Conservation (phyloP, 768 basidiomycete genomes). For the Calvatia gigantea region DNA sequence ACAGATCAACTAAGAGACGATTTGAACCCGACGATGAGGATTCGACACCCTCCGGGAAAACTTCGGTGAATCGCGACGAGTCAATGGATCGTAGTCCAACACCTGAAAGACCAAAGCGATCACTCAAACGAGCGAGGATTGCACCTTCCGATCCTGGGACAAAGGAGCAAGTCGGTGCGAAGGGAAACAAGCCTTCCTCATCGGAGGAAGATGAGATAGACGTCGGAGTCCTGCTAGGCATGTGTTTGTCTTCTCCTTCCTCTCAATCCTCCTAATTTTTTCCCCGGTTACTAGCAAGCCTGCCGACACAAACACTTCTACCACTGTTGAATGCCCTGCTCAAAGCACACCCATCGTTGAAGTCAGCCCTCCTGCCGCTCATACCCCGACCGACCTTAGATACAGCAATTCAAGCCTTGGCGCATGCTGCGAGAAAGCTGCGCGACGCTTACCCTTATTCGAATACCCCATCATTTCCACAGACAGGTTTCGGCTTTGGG, state of each 20-base stretch:
- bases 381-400: slow-evolving; percentile 86
- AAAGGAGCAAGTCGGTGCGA: slow-evolving; percentile 40
- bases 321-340: slow-evolving; percentile 71
- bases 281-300: slow-evolving; percentile 43
- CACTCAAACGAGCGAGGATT: slow-evolving; percentile 64
- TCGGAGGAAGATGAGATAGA: slow-evolving; percentile 63
- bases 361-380: slow-evolving; percentile 65
- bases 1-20: slow-evolving; percentile 57
- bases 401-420: slow-evolving; percentile 65
- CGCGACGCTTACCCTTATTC: slow-evolving; percentile 86
- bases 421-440: slow-evolving; percentile 66
- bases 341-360: slow-evolving; percentile 64
- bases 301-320: slow-evolving; percentile 74
- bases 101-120: slow-evolving; percentile 72
- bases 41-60: slow-evolving; percentile 19
- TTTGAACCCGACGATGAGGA: slow-evolving; percentile 72
- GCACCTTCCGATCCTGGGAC: slow-evolving; percentile 27
- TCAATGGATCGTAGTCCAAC: slow-evolving; percentile 86
- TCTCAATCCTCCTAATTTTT: slow-evolving; percentile 14
- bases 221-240: slow-evolving; percentile 78
- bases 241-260: slow-evolving; percentile 20
- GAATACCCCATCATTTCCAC: slow-evolving; percentile 34
- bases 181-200: slow-evolving; percentile 44
- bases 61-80: slow-evolving; percentile 46
- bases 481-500: slow-evolving; percentile 33